Conservation (phyloP, 768 basidiomycete genomes). For the Phylloporus arenicola region DNA sequence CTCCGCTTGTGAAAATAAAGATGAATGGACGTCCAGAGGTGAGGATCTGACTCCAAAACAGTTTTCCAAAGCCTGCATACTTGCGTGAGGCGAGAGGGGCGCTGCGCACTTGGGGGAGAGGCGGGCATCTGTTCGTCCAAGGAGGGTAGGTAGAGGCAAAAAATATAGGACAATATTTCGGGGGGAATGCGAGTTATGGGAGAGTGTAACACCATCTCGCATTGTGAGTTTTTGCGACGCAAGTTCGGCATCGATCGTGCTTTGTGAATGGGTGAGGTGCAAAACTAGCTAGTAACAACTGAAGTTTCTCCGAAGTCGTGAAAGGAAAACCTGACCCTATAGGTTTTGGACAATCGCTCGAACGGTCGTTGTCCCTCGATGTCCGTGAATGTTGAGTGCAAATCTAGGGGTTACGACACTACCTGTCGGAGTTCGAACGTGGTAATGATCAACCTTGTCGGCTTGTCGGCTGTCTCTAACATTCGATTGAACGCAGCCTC, state of each 20-base stretch:
- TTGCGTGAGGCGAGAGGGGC: slow-evolving; percentile 4
- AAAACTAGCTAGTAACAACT: not conserved
- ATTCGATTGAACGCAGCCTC: too few relatives aligned
- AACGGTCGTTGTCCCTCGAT: too few relatives aligned
- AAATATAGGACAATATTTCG: slow-evolving; percentile 33
- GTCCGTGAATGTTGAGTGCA: too few relatives aligned
- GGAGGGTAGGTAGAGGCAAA: not conserved
- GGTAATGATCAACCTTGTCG: too few relatives aligned
- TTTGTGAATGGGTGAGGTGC: too few relatives aligned
- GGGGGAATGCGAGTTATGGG: slow-evolving; percentile 9
- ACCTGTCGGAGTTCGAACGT: too few relatives aligned
- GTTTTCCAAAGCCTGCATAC: slow-evolving; percentile 19
- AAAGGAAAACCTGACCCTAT: not conserved
- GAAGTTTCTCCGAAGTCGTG: not conserved
- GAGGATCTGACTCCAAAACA: slow-evolving; percentile 4
- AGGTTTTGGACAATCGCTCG: too few relatives aligned
- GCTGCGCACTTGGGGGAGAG: not conserved
- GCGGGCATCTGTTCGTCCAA: not conserved
- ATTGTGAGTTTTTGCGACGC: not conserved
- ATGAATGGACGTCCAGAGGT: slow-evolving; percentile 19
- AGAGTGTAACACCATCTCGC: not conserved
- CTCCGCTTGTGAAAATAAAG: slow-evolving; percentile 1
- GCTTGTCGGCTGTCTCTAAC: too few relatives aligned
- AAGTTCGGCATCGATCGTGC: too few relatives aligned
- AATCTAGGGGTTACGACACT: too few relatives aligned